Evolutionary conservation across 345 rosid species (phyloP), one percentile per base, ranked within the genome.

Genomic region (Citrus mangshanensis): DNA sequence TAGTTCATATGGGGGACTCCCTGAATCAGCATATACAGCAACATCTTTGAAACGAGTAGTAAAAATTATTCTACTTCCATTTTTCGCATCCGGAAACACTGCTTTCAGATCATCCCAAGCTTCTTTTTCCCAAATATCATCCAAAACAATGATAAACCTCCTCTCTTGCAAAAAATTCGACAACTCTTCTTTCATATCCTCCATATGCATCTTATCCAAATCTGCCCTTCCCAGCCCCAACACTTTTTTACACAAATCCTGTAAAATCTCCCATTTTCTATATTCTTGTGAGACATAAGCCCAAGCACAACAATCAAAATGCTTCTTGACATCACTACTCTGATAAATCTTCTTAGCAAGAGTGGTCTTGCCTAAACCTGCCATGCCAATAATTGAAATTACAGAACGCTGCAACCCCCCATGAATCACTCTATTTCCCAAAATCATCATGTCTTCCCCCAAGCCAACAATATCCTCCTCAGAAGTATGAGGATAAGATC

Each of bases 381-480:
- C 79, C 77, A 30, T 78, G 21, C 84, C 82, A 56, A 78, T 72
- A 30, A 82, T 78, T 21, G 79, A 82, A 63, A 78, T 62, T 32
- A 74, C 67, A 12, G 46, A 54, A 5, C 64, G 62, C 34, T 63
- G 37, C 21, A 24, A 56, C 19, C 77, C n/a, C 59, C 75, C 60
- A 55, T 78, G 56, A 56, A 76, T 67, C 22, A 72, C 62, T 62
- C 24, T 22, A 3, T 49, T 58, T 70, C 61, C 77, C 65, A 78
- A 56, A 65, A 75, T 14, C 55, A 19, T 64, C 0, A 70, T 56
- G 40, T 75, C 79, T 67, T 79, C n/a, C n/a, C n/a, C n/a, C 10
- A 69, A 63, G 22, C 85, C 85, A 65, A 70, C 72, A 63, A 70
- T 68, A 2, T 78, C 85, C 46, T 78, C 82, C 59, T 74, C 84